Evolutionary conservation across 495 filamentous ascomycete genomes (phyloP), one percentile per base, ranked within the genome.

Genomic region (Neurospora sp.): DNA sequence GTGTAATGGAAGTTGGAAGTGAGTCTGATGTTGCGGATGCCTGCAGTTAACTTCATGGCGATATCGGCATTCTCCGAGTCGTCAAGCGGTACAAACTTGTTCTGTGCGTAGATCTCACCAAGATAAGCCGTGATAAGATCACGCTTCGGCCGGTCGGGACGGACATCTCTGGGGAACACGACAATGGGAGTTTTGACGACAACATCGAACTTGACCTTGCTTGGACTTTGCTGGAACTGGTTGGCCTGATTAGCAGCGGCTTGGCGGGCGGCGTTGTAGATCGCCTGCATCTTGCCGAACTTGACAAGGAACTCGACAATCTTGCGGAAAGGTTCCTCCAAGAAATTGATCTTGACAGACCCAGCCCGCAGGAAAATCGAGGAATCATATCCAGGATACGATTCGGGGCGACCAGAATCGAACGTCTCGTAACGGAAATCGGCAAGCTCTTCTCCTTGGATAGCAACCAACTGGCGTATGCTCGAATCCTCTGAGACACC

Each of bases 221-320:
- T 92, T 5, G 92, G 92, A 79, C 90, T 93, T 76, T 98, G 90
- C 77, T 98, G 95, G 12, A 99, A 86, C 80, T 98, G 93, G 70
- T 88, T 96, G 8, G 96, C 96, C 80, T 97, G 94, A 73, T 92
- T 94, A 35, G 94, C 92, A n/a, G 96, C 96, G 70, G 96, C 96
- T 81, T 94, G 93, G 35, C 96, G 89, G 27, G 96, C 96, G 23
- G 96, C 95, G 80, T 99, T 98, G 86, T 97, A 98, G 69, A 99
- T 94, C 31, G 96, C 94, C 82, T 98, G 96, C 96, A 99, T 99
- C 83, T 97, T 97, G 73, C 96, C 96, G 78, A 99, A 99, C 76
- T 99, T 99, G 77, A 99, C 93, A 39, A 94, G 85, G 82, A 98
- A 99, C 78, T 97, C 92, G 82, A 98, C 93, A 74, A 99, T 99